Evolutionary conservation across 1,284 basidiomycete genomes (phyloP), one percentile per base, ranked within the genome.

Genomic region (Moniliella sp.): DNA sequence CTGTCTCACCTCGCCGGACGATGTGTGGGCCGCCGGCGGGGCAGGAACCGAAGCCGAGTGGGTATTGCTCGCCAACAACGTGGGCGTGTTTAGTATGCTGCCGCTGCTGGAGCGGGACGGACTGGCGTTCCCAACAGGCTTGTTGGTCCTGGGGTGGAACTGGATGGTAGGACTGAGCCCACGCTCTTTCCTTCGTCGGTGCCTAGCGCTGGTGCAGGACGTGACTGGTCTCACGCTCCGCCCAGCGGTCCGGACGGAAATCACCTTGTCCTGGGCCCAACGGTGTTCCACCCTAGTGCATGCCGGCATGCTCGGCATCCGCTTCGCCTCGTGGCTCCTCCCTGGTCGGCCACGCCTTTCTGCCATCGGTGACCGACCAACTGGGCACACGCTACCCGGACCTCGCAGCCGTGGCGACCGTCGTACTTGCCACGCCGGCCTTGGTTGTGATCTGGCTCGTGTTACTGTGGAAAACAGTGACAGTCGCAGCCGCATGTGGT

Each of bases 51-150:
- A 74, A 10, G 83, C 75, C 64, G 70, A 74, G 36, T 78, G 80
- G 70, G 75, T 75, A 5, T 70, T 73, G 8, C 62, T 91, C 28
- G 68, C 75, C 15, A 82, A 81, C 56, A 82, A 88, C 47, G 70
- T 81, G n/a, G 80, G 75, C 8, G 69, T 76, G 1, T 88, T 88
- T 62, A 84, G 83, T 50, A 80, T 91, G 75, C 91, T 77, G 75
- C 83, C 84, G 0, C 62, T 91, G 15, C 62, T 91, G 16, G 73
- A 74, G 45, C 68, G 70, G 39, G 84, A 91, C 40, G 78, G 77
- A 0, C 67, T 79, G n/a, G 70, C 66, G 1, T 40, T 78, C 10
- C 78, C 77, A 56, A 83, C 82, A 42, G 36, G 76, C 15, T 71
- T 71, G 0, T 58, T 74, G 4, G 64, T 72, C 3, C 12, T 76